Conservation (phyloP, 1,284 basidiomycete genomes). For the Melampsora americana region DNA sequence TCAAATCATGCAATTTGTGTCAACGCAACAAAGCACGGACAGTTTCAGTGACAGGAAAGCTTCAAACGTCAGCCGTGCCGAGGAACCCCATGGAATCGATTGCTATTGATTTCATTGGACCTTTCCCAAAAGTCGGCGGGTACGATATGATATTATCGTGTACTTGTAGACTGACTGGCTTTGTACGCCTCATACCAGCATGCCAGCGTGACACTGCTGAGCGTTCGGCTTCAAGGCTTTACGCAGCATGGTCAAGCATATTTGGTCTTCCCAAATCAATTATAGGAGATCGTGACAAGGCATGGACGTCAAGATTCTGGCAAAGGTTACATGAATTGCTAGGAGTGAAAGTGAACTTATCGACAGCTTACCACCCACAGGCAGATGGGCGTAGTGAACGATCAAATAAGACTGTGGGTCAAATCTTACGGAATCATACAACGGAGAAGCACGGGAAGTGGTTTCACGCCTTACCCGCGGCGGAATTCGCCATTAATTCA, state of each 20-base stretch:
- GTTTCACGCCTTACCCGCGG: constrained; percentile 32
- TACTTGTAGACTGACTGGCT: no score
- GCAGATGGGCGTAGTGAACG: constrained; percentile 14
- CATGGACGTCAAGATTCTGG: constrained; percentile 48
- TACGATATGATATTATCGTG: no score
- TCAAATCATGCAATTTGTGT: neutral
- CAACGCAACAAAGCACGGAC: neutral
- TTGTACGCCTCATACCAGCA: neutral
- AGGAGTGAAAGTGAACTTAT: neutral
- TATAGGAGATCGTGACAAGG: neutral
- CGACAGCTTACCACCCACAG: constrained; percentile 5
- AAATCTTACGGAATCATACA: constrained; percentile 30
- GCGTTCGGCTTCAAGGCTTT: neutral
- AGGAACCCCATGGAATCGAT: neutral
- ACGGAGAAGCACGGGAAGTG: constrained; percentile 25
- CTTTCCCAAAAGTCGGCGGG: constrained; percentile 2
- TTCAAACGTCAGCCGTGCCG: neutral
- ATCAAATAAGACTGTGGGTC: constrained; percentile 47
- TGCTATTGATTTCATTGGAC: no score
- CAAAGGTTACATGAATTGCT: constrained; percentile 28
- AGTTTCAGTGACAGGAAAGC: neutral
- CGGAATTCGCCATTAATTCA: no score
- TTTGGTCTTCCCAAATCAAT: neutral
- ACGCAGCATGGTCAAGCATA: neutral
- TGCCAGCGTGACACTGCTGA: neutral